Evolutionary conservation across 139 green algal genomes (phyloP).

Genomic region (Picochlorum sp.): DNA sequence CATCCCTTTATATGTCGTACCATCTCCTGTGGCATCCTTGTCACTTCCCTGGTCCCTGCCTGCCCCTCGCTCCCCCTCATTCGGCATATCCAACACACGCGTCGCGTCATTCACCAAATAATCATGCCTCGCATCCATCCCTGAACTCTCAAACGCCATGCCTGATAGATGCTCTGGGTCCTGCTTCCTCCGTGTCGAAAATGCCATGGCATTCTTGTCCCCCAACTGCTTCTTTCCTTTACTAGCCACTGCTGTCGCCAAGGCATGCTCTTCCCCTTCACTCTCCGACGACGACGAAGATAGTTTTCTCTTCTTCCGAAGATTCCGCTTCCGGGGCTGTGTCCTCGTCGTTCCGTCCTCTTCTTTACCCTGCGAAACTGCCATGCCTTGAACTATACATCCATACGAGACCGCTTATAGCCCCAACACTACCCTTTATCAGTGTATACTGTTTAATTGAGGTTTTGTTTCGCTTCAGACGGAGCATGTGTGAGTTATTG

Average conservation of each 20-base stretch:
- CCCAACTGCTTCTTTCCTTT: background rate
- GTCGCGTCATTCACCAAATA: constrained; percentile 39
- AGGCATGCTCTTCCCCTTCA: background rate
- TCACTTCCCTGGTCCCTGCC: constrained; percentile 11
- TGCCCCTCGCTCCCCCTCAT: constrained; percentile 22
- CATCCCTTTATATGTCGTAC: constrained; percentile 67
- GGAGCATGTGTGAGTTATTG: no score
- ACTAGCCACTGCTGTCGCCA: background rate
- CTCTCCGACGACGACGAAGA: no score
- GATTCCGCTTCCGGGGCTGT: no score
- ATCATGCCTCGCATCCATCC: constrained; percentile 1
- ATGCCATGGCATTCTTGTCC: background rate
- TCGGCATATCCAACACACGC: constrained; percentile 53
- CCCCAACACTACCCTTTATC: no score
- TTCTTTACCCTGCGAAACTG: no score
- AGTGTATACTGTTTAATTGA: no score
- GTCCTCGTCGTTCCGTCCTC: no score
- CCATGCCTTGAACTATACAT: no score
- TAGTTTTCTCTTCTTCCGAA: no score
- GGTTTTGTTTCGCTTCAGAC: no score
- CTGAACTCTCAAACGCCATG: constrained; percentile 22
- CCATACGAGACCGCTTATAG: no score
- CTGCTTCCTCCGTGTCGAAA: constrained; percentile 7
- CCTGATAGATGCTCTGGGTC: constrained; percentile 8
- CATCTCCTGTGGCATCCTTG: constrained; percentile 14